Conservation (phyloP, 108 stramenopile species). For the Cyclotella atomus region DNA sequence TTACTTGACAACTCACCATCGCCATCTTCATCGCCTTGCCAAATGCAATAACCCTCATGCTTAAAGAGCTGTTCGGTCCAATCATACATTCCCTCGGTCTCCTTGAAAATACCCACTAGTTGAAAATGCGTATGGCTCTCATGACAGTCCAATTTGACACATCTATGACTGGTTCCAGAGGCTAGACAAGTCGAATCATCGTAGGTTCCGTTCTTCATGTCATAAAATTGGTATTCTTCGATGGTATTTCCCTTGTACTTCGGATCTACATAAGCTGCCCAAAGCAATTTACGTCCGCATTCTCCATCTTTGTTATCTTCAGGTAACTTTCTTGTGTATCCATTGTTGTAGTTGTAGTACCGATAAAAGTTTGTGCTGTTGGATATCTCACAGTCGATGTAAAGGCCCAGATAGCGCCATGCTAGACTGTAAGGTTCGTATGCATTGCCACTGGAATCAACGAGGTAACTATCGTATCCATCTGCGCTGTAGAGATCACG, state of each 20-base stretch:
- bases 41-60: slow-evolving; percentile 53
- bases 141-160: slow-evolving; percentile 47
- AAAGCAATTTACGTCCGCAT: slow-evolving; percentile 35
- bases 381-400: slow-evolving; percentile 40
- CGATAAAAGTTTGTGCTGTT: slow-evolving; percentile 2
- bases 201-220: slow-evolving; percentile 23
- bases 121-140: slow-evolving; percentile 36
- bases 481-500: neutral
- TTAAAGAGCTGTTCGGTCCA: slow-evolving; percentile 52
- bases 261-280: slow-evolving; percentile 47
- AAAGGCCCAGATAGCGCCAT: slow-evolving; percentile 50
- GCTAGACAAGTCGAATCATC: slow-evolving; percentile 32
- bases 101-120: slow-evolving; percentile 49
- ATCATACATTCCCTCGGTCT: slow-evolving; percentile 41
- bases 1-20: slow-evolving; percentile 24
- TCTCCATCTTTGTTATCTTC: slow-evolving; percentile 9
- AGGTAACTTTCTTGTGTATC: neutral
- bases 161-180: slow-evolving; percentile 10
- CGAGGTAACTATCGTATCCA: slow-evolving; percentile 18
- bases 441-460: slow-evolving; percentile 30
- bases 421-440: slow-evolving; percentile 45
- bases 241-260: slow-evolving; percentile 38
- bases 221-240: slow-evolving; percentile 53
- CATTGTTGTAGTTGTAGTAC: slow-evolving; percentile 3
- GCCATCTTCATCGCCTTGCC: slow-evolving; percentile 22